Evolutionary conservation across 495 filamentous ascomycete species (phyloP).

Genomic region (Cercophora newfieldiana): DNA sequence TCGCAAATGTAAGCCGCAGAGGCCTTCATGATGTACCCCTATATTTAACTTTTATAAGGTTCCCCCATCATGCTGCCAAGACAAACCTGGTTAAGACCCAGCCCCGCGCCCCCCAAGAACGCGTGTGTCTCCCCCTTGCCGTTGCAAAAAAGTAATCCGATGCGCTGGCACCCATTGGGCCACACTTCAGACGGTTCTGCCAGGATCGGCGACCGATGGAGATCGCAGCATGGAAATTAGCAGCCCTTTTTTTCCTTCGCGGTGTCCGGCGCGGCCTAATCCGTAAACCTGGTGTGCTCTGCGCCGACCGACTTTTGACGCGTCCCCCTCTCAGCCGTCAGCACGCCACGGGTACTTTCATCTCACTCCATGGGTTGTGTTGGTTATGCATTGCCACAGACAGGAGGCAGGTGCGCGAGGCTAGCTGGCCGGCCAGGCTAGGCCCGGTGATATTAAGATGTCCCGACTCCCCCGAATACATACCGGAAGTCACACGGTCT

Average conservation of each 20-base stretch:
- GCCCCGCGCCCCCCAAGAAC: not conserved
- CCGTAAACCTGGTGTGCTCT: too few relatives aligned
- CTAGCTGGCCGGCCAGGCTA: not conserved
- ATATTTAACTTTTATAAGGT: slow-evolving; percentile 6
- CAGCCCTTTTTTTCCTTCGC: not conserved
- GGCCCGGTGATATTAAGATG: slow-evolving; percentile 9
- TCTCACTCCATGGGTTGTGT: not conserved
- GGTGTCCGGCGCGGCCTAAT: not conserved
- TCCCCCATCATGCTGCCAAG: not conserved
- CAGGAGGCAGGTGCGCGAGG: not conserved
- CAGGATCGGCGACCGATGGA: not conserved
- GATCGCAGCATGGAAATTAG: slow-evolving; percentile 10
- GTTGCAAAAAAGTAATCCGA: not conserved
- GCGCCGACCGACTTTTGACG: not conserved
- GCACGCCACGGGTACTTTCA: slow-evolving; percentile 12
- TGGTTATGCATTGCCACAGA: slow-evolving; percentile 12
- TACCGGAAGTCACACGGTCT: not conserved
- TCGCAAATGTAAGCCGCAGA: not conserved
- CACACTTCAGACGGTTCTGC: not conserved
- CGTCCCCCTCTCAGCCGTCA: not conserved
- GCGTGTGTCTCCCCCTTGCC: not conserved
- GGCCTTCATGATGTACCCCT: not conserved
- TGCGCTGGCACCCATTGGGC: slow-evolving; percentile 8
- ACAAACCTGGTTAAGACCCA: not conserved
- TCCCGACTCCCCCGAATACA: not conserved